Evolutionary conservation across 78 protist genomes (phyloP), one percentile per base, ranked within the genome.

Genomic region (Creolimax fragrantissima): DNA sequence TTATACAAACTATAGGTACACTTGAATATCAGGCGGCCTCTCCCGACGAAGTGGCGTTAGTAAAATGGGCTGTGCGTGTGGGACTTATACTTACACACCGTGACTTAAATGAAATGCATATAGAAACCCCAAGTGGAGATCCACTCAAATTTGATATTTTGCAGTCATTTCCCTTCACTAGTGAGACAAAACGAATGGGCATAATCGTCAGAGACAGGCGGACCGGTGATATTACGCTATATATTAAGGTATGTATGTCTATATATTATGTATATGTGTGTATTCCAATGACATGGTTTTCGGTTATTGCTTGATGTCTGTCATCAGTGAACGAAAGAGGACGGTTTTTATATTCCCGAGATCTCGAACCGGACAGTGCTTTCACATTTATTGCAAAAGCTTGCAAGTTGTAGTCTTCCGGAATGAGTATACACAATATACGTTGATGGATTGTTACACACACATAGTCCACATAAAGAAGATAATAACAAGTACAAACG

Each of bases 11-110:
- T 5, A 41, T 36, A 42, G 92, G 81, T 83, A 89, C 44, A 6
- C 66, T 90, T 58, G 93, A 32, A 89, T 96, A 95, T 91, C 99
- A 98, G 90, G 99, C 98, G 2, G 93, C 98, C 1, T 85, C 95
- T 43, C 99, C 99, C 3, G 99, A 98, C 92, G 99, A 98, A 89
- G 95, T 98, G 35, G 99, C 99, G 36, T 94, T 98, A 42, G 99
- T 98, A 36, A 90, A 95, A 84, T 98, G 95, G 37, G 95, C 98
- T 3, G 98, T 98, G n/a, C 24, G 85, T 0, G 92, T 94, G 41
- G 98, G 98, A 3, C 58, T 98, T 45, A 42, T 24, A 3, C 93
- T 98, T 41, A 3, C n/a, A 6, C 92, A 81, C 35, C 95, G 98
- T n/a, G 96, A 93, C 58, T 66, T 94, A 39, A 89, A 32, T 45